Evolutionary conservation across 306 rosid species (phyloP).

Genomic region (Castanopsis chinensis): DNA sequence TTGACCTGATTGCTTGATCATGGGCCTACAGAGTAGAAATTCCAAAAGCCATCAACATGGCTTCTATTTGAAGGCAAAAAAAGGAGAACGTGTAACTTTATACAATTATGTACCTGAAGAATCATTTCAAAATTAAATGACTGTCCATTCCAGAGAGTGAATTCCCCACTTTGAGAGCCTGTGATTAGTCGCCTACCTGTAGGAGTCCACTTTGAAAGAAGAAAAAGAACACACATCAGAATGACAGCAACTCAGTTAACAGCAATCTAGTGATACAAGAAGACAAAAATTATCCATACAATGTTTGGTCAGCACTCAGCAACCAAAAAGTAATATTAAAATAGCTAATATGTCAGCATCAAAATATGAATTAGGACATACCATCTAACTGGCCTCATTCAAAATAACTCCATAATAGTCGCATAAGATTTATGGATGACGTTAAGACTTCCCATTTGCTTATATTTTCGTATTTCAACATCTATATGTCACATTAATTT

Average conservation of each 20-base stretch:
- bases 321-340: not conserved
- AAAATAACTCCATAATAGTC: not conserved
- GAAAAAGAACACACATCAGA: slow-evolving; percentile 20
- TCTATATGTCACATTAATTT: no score
- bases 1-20: slow-evolving; percentile 98
- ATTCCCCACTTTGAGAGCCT: slow-evolving; percentile 98
- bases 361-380: not conserved
- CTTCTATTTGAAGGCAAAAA: not conserved
- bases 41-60: slow-evolving; percentile 18
- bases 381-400: not conserved
- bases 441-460: not conserved
- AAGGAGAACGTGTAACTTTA: not conserved
- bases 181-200: slow-evolving; percentile 97
- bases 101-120: slow-evolving; percentile 67
- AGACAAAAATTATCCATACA: not conserved
- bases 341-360: not conserved
- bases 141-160: slow-evolving; percentile 99
- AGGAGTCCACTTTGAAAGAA: slow-evolving; percentile 81
- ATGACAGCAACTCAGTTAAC: slow-evolving; percentile 20
- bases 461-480: not conserved
- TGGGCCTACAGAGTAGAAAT: slow-evolving; percentile 63
- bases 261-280: slow-evolving; percentile 12
- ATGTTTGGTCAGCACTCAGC: not conserved
- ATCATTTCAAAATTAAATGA: slow-evolving; percentile 99
- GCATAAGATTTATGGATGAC: not conserved